Conservation (phyloP, 495 filamentous ascomycete genomes). For the Friedmanniomyces endolithicus region DNA sequence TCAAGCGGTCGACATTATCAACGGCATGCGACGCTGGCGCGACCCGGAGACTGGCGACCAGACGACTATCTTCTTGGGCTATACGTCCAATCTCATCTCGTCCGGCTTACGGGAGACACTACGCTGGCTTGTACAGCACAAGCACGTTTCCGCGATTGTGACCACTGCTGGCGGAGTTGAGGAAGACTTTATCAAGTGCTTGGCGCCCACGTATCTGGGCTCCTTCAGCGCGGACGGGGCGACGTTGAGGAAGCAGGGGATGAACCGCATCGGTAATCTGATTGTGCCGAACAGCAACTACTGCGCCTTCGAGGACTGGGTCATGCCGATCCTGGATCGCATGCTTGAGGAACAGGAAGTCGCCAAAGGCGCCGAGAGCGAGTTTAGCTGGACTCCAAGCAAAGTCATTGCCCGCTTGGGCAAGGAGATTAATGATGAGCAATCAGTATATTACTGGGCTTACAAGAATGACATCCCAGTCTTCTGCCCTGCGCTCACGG, state of each 20-base stretch:
- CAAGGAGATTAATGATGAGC: slow-evolving; percentile 80
- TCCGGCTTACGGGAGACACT: slow-evolving; percentile 85
- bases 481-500: slow-evolving; percentile 91
- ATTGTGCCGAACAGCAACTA: slow-evolving; percentile 97
- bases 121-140: slow-evolving; percentile 82
- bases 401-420: slow-evolving; percentile 78
- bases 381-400: slow-evolving; percentile 79
- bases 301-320: slow-evolving; percentile 94
- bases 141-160: slow-evolving; percentile 81
- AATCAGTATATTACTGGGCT: slow-evolving; percentile 87
- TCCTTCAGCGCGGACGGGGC: slow-evolving; percentile 65
- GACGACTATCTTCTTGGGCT: slow-evolving; percentile 92
- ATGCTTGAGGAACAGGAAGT: slow-evolving; percentile 91
- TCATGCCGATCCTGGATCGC: slow-evolving; percentile 75
- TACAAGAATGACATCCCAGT: slow-evolving; percentile 87
- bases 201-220: slow-evolving; percentile 84
- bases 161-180: slow-evolving; percentile 95
- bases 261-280: slow-evolving; percentile 92
- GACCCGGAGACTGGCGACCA: slow-evolving; percentile 58
- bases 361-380: slow-evolving; percentile 47
- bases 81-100: slow-evolving; percentile 92
- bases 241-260: slow-evolving; percentile 61
- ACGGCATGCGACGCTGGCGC: slow-evolving; percentile 78
- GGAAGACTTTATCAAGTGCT: slow-evolving; percentile 96
- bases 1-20: slow-evolving; percentile 75